Base-by-base conservation (phyloP, 352 stramenopile species). In the Aphanomyces astaci region DNA sequence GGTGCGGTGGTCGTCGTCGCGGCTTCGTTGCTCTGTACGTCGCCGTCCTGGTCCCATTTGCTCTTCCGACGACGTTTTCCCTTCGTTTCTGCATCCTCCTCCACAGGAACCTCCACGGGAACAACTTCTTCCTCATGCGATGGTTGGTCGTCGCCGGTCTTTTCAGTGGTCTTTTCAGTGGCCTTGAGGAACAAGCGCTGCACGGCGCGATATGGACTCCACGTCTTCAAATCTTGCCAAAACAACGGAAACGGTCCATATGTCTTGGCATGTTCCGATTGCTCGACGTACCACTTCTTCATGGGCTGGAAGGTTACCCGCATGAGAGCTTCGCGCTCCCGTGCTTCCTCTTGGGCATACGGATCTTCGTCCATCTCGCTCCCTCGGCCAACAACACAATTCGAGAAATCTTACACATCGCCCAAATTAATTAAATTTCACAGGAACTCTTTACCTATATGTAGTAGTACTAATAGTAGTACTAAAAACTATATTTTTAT, bases 201-300 rank as follows among this genome's bases (percentile, higher is more conserved):
- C 39, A 97, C 86, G 59, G 97, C 87, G 30, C 93, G 95, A 75
- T 97, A 98, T 64, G 89, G 90, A 40, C 75, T 71, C 95, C 95
- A 98, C 49, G 82, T 92, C 71, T 97, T 87, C 27, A 98, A 79
- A 74, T 98, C 94, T 75, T 97, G 92, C 94, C 94, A 98, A 70
- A 98, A 96, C 19, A 90, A 71, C 39, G 94, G 95, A 78, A 96
- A 98, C 17, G 74, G 73, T n/a, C 94, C 95, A 71, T 98, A 90
- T 49, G 87, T 92, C 3, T 79, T 68, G 66, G 89, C 59, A n/a
- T 86, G 75, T 11, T 74, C 49, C 11, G 84, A 77, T 40, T 84
- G 71, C 72, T 92, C 77, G 17, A 77, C 74, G 69, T 93, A 96
- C 88, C 88, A 96, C 66, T 86, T 83, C 75, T 93, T 94, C 86